Conservation (phyloP, 1,139 yeast genomes). For the Suhomyces panamericanus region DNA sequence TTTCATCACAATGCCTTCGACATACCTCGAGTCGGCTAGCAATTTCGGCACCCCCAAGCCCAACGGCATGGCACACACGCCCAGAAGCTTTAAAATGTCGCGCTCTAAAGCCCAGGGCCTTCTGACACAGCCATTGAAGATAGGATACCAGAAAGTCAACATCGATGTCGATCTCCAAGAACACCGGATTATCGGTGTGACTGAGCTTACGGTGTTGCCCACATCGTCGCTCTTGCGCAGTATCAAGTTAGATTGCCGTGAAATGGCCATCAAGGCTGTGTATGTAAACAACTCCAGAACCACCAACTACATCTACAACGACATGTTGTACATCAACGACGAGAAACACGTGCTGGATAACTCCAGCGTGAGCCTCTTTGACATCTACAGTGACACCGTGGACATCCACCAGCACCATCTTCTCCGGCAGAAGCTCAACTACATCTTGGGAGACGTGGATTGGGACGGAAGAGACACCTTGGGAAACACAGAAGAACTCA, state of each 20-base stretch:
- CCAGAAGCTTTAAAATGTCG: slow-evolving; percentile 16
- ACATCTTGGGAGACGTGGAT: slow-evolving; percentile 56
- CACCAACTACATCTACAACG: slow-evolving; percentile 40
- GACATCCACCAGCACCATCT: slow-evolving; percentile 62
- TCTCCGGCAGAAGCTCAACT: slow-evolving; percentile 61
- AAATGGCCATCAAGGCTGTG: slow-evolving; percentile 63
- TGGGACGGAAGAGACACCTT: slow-evolving; percentile 30
- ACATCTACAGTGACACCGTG: slow-evolving; percentile 44
- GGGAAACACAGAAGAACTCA: slow-evolving; percentile 69
- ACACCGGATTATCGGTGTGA: slow-evolving; percentile 62
- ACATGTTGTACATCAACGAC: slow-evolving; percentile 42
- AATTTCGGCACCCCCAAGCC: slow-evolving; percentile 9
- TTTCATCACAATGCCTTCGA: slow-evolving; percentile 24
- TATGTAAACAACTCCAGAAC: slow-evolving; percentile 51
- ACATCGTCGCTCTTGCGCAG: slow-evolving; percentile 56
- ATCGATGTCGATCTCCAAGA: slow-evolving; percentile 65
- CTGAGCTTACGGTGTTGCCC: slow-evolving; percentile 82
- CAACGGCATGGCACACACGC: slow-evolving; percentile 9
- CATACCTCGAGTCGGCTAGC: slow-evolving; percentile 17
- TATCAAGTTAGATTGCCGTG: slow-evolving; percentile 79
- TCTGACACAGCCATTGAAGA: slow-evolving; percentile 46
- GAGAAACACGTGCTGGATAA: slow-evolving; percentile 22
- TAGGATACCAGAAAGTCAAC: slow-evolving; percentile 70
- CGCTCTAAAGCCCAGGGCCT: slow-evolving; percentile 25
- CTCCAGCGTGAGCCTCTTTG: slow-evolving; percentile 37